A percentile compares a stretch with the other conserved stretches of the same genome.
These are phyloP conservation scores for Solanum tarijense DNA, from an alignment of 257 asterid species.

Conservation along the genomic window DNA sequence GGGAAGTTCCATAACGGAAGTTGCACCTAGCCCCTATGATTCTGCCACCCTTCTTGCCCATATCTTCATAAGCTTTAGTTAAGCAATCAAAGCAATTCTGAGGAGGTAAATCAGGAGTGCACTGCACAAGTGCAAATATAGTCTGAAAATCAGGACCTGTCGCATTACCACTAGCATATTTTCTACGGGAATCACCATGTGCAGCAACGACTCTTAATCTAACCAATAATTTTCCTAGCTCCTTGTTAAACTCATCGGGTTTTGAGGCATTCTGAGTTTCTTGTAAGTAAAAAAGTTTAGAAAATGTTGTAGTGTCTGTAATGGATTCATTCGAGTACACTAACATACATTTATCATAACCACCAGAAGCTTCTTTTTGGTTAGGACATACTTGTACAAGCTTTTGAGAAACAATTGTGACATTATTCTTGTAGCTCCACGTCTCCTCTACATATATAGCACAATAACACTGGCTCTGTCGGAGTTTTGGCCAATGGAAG, in stretches of 20 bases:
- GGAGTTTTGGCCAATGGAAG: constrained; percentile 2
- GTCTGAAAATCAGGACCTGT: neutral
- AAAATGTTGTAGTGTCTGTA: neutral
- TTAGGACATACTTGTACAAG: constrained; percentile 2
- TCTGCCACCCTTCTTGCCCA: neutral
- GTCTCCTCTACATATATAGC: constrained; percentile 23
- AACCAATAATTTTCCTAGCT: neutral
- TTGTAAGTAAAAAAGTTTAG: too few relatives aligned
- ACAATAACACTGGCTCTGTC: constrained; percentile 8
- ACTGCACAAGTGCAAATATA: constrained; percentile 9
- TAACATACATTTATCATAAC: constrained; percentile 13
- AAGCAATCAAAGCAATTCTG: constrained; percentile 3
- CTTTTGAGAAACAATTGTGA: neutral
- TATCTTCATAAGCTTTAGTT: neutral
- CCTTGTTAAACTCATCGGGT: neutral
- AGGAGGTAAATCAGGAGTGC: constrained; percentile 16
- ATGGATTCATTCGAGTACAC: constrained; percentile 9
- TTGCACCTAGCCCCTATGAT: constrained; percentile 2
- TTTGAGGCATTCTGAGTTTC: neutral
- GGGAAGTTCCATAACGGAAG: neutral
- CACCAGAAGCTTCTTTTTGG: constrained; percentile 5
- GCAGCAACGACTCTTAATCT: neutral
- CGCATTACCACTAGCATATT: constrained; percentile 1
- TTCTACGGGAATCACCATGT: neutral
- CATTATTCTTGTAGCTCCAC: constrained; percentile 7